Evolutionary conservation across 2,329 filamentous ascomycete genomes (phyloP).

Genomic region (Leptodontidium sp.): DNA sequence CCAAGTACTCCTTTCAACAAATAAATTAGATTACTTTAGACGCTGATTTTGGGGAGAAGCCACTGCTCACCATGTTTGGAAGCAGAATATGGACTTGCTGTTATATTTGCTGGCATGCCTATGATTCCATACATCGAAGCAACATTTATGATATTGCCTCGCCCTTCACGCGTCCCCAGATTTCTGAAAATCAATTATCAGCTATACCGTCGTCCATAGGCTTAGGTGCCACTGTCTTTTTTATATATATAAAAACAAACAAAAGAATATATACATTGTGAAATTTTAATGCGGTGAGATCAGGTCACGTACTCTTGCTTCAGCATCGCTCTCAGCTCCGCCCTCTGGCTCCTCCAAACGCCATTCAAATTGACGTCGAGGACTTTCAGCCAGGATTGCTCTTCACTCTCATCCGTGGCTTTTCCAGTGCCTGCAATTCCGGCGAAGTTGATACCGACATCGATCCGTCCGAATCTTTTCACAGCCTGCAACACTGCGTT

Average conservation of each 20-base stretch:
- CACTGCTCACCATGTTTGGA: conserved; percentile 55
- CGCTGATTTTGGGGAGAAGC: neutral
- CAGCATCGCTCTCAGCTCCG: neutral
- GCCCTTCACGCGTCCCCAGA: conserved; percentile 50
- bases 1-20: conserved; percentile 32
- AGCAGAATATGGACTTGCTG: conserved; percentile 57
- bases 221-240: neutral
- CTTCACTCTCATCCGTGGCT: neutral
- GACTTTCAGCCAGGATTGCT: neutral
- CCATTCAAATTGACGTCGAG: neutral
- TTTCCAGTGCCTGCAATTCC: neutral
- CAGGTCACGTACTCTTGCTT: conserved; percentile 12
- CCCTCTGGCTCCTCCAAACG: conserved; percentile 7
- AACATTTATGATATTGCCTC: conserved; percentile 63
- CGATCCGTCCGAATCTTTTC: neutral
- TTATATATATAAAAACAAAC: neutral
- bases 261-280: too few relatives aligned
- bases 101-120: conserved; percentile 48
- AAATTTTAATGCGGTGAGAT: neutral
- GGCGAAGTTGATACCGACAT: neutral
- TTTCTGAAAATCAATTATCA: conserved; percentile 39
- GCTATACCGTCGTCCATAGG: neutral
- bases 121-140: conserved; percentile 60
- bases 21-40: neutral
- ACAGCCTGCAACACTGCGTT: conserved; percentile 1